Conservation (phyloP, 2,329 filamentous ascomycete genomes). For the Diaporthe batatas region DNA sequence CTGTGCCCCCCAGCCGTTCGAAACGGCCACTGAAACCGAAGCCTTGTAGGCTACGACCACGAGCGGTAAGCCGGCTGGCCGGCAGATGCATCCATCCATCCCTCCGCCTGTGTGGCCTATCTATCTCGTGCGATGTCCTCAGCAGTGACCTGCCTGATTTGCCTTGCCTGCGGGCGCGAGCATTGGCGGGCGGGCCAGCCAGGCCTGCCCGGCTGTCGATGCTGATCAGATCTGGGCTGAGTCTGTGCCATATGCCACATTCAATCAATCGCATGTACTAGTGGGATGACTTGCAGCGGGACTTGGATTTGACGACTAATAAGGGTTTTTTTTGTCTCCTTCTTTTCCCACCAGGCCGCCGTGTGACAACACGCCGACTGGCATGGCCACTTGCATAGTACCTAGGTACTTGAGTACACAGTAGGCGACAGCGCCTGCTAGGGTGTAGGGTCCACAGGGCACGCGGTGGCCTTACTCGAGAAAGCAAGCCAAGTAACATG, state of each 20-base stretch:
- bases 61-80: constrained; percentile 19
- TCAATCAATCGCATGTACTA: constrained; percentile 15
- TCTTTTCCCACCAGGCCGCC: not conserved
- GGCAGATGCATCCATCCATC: constrained; percentile 18
- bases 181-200: constrained; percentile 8
- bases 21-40: constrained; percentile 41
- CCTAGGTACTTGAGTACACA: too few relatives aligned
- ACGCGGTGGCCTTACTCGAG: constrained; percentile 27
- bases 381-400: not conserved
- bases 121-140: constrained; percentile 5
- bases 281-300: constrained; percentile 34
- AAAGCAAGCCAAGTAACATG: constrained; percentile 15
- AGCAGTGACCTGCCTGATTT: constrained; percentile 6
- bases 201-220: constrained; percentile 22
- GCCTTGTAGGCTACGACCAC: constrained; percentile 24
- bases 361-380: not conserved
- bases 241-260: constrained; percentile 11
- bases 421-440: not conserved
- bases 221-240: constrained; percentile 27
- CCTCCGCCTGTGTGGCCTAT: not conserved
- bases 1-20: constrained; percentile 34
- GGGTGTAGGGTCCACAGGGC: constrained; percentile 7
- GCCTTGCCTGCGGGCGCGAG: not conserved
- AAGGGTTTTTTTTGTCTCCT: not conserved
- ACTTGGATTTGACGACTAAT: constrained; percentile 5